Percentiles rank a stretch among this genome's conserved stretches.
Conservation (phyloP, 2,329 filamentous ascomycete species). For the Colletotrichum cuscutae region DNA sequence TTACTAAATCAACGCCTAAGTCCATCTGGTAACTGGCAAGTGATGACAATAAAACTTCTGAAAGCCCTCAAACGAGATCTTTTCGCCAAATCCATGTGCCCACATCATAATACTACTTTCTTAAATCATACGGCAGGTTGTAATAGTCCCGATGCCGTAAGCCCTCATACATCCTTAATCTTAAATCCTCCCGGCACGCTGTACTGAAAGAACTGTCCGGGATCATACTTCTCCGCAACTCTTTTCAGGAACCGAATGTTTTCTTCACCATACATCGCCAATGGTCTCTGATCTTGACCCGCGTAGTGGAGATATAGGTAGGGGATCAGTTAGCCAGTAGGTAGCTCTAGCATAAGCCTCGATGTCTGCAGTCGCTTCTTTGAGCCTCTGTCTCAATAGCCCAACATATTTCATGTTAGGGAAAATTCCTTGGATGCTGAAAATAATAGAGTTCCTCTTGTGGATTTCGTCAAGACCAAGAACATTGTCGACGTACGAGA, state of each 20-base stretch:
- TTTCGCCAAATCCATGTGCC: no score
- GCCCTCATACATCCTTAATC: neutral
- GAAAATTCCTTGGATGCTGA: neutral
- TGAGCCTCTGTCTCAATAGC: neutral
- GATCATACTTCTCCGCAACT: conserved; percentile 46
- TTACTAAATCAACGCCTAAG: no score
- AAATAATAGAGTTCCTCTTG: neutral
- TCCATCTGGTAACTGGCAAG: no score
- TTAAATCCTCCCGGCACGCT: conserved; percentile 43
- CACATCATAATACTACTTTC: no score
- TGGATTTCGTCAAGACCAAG: neutral
- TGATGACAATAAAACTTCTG: no score
- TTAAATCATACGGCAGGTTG: no score
- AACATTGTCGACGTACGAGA: neutral
- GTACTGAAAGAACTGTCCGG: conserved; percentile 45
- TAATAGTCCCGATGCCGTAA: no score
- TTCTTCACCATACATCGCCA: conserved; percentile 44
- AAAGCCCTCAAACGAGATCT: no score
- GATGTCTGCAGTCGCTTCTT: neutral
- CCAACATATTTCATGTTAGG: neutral
- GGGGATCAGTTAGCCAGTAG: conserved; percentile 1
- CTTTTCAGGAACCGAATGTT: conserved; percentile 43
- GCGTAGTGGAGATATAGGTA: conserved; percentile 51
- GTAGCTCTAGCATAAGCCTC: neutral
- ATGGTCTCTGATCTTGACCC: conserved; percentile 41